Conservation (phyloP, 768 basidiomycete species). For the Dioszegia aurantiaca region DNA sequence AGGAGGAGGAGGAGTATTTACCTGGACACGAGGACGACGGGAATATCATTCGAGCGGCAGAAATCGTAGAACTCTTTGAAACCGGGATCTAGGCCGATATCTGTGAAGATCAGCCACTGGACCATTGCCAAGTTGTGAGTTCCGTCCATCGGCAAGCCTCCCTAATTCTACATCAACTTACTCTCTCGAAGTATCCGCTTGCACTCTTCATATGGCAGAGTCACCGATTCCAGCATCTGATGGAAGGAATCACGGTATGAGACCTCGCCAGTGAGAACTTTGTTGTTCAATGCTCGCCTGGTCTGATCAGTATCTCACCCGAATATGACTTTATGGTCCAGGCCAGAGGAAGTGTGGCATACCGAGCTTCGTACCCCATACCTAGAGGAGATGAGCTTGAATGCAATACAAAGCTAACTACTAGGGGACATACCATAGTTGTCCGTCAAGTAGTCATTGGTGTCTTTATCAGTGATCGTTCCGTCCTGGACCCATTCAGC, state of each 20-base stretch:
- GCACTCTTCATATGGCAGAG: constrained; percentile 78
- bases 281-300: constrained; percentile 66
- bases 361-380: constrained; percentile 22
- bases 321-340: neutral
- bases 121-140: too few relatives aligned
- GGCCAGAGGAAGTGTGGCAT: too few relatives aligned
- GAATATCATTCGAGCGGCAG: constrained; percentile 76
- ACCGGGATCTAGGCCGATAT: constrained; percentile 79
- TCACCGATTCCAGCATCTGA: constrained; percentile 77
- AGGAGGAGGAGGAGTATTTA: constrained; percentile 39
- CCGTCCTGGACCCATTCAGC: constrained; percentile 47
- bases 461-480: constrained; percentile 88
- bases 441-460: constrained; percentile 91
- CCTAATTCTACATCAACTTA: constrained; percentile 54
- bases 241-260: constrained; percentile 85
- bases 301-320: neutral
- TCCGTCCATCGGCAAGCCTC: too few relatives aligned
- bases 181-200: constrained; percentile 70
- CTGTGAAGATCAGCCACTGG: too few relatives aligned
- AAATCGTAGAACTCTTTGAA: constrained; percentile 84
- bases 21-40: constrained; percentile 92
- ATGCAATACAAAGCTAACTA: neutral
- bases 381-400: constrained; percentile 4
- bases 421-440: constrained; percentile 65
- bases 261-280: constrained; percentile 64